Base-by-base conservation (phyloP, 352 stramenopile species). In the Globisporangium megalacanthum region DNA sequence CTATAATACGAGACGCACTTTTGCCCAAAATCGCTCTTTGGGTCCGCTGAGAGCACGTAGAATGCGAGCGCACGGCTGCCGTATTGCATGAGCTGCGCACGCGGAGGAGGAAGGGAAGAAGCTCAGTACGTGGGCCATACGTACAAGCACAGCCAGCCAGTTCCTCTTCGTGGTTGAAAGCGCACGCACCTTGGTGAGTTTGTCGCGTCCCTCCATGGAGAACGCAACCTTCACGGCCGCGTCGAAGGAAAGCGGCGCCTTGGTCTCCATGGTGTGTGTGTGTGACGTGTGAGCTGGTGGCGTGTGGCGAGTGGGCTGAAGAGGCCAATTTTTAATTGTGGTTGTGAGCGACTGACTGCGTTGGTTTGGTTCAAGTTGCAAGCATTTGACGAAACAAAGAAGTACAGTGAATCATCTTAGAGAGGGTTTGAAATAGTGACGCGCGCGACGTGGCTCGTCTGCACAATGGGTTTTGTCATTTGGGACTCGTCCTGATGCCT, bases 141-240 rank as follows among this genome's bases (percentile, higher is more conserved):
- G 4, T 8, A 41, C 14, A 14, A 8, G 14, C 11, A 29, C 25
- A 29, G 25, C 4, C 25, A 29, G n/a, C n/a, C n/a, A n/a, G n/a
- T n/a, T n/a, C n/a, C 25, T 29, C 35, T 13, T 39, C 35, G 3
- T 39, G 6, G 35, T 20, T 19, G 9, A 42, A 36, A 2, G 6
- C 5, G 29, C n/a, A 93, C 5, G 29, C n/a, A 93, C 73, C 72
- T 95, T 95, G 65, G 83, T 89, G 65, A 95, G 74, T 64, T 95
- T 95, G 66, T 95, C 86, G 57, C 86, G 77, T 31, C 86, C 86
- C 52, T 95, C 86, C 22, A 95, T 70, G 60, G 70, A 83, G 66
- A 89, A 93, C 42, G 77, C 79, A 15, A 93, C 69, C 56, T 87
- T 73, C 14, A 82, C 67, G 54, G 73, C 71, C 33, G 69, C 68